Base-by-base conservation (phyloP, 1,284 basidiomycete genomes). In the Stygiomarasmius scandens region DNA sequence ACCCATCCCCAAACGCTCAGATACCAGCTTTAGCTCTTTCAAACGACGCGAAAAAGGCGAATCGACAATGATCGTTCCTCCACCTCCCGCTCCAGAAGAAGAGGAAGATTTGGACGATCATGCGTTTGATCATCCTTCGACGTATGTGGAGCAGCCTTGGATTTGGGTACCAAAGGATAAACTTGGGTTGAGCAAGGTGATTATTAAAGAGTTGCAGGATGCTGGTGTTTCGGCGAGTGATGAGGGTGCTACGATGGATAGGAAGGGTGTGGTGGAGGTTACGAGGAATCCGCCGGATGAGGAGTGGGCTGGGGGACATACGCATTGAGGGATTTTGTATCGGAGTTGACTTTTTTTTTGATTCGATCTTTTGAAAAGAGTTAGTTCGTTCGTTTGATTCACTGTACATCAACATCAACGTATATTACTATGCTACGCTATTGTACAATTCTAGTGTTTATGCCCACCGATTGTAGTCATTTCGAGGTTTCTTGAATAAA, bases 111-210 rank as follows among this genome's bases (percentile, higher is more conserved):
- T 67, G 24, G 67, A 71, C 49, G 70, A 74, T 24, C 74, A 79
- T 63, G 77, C 77, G 2, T 89, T 89, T 69, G 81, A 85, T 64
- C 86, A 87, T 67, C 86, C 85, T 6, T 85, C 84, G 9, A 82
- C 79, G 14, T 86, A 86, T 67, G 74, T 78, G 19, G 74, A 79
- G n/a, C 83, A 87, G 67, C 72, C 76, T 29, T 83, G 82, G 70
- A 75, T 90, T 25, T 90, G 87, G 88, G 69, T 90, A 47, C 85
- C 87, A 0, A 70, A 75, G 55, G 87, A 89, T 68, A 69, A 69
- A 29, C 69, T 86, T n/a, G 87, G 86, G 0, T 65, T 89, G 57
- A 85, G 82, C 54, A 67, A 71, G 45, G 66, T 81, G 23, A 70
- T 87, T 59, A 77, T 83, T n/a, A 65, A 71, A 44, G 80, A 82